These are phyloP conservation scores for Eucalyptus lansdowneana DNA, from an alignment of 345 rosid genomes.

Conservation along the genomic window DNA sequence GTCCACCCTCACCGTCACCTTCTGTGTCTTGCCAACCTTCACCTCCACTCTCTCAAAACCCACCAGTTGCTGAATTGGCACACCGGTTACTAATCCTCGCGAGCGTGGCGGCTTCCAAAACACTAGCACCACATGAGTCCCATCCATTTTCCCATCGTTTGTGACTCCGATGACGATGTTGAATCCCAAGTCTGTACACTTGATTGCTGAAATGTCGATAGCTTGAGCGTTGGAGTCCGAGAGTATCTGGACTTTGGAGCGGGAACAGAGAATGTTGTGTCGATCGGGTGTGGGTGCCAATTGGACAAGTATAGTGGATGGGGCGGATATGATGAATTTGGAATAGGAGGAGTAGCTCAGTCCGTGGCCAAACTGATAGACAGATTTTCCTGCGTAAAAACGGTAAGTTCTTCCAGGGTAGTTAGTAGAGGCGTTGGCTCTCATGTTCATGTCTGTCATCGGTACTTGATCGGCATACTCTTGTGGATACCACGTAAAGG, in stretches of 20 bases:
- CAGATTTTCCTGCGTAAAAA: constrained; percentile 18
- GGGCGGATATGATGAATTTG: constrained; percentile 16
- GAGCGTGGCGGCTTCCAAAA: constrained; percentile 35
- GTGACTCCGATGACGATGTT: constrained; percentile 20
- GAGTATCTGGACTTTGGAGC: not conserved
- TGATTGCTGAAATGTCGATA: constrained; percentile 15
- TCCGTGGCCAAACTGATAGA: constrained; percentile 37
- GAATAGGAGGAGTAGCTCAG: constrained; percentile 38
- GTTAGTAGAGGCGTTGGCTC: constrained; percentile 14
- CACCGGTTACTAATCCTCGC: constrained; percentile 1
- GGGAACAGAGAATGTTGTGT: not conserved
- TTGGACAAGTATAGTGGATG: constrained; percentile 5
- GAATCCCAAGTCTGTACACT: constrained; percentile 14
- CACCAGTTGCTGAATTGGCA: constrained; percentile 27
- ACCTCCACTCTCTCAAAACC: constrained; percentile 45
- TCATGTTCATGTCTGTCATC: constrained; percentile 51
- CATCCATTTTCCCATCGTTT: constrained; percentile 27
- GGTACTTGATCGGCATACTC: constrained; percentile 19
- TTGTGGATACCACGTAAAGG: constrained; percentile 35
- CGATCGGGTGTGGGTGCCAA: not conserved
- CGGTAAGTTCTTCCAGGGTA: constrained; percentile 45
- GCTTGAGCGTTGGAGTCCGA: not conserved
- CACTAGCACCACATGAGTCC: constrained; percentile 43
- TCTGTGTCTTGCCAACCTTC: constrained; percentile 17
- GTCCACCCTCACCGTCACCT: constrained; percentile 22